Conservation (phyloP, 108 stramenopile genomes). For the Discostella pseudostelligera region DNA sequence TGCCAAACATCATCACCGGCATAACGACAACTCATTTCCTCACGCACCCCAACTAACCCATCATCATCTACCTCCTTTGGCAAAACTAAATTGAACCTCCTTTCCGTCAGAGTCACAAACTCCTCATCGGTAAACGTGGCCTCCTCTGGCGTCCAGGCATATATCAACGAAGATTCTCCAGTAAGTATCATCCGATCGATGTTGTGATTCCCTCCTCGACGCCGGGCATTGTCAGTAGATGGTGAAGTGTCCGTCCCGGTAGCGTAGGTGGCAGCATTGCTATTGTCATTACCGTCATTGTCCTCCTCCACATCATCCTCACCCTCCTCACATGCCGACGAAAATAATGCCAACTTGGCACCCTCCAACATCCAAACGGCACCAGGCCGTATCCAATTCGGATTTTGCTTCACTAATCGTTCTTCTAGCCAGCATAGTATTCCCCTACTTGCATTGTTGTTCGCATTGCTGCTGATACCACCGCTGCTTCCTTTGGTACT, state of each 20-base stretch:
- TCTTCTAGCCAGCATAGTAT: conserved; percentile 43
- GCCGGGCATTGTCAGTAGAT: conserved; percentile 27
- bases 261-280: background rate
- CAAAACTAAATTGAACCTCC: conserved; percentile 10
- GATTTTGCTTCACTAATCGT: conserved; percentile 35
- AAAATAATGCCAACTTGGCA: conserved; percentile 44
- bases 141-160: conserved; percentile 51
- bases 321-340: conserved; percentile 29
- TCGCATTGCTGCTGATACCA: background rate
- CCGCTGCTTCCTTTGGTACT: background rate
- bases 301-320: conserved; percentile 9
- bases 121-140: conserved; percentile 29
- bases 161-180: conserved; percentile 37
- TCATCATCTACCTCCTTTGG: background rate
- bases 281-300: conserved; percentile 1
- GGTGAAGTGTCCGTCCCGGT: conserved; percentile 16
- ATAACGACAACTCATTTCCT: background rate
- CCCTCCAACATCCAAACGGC: conserved; percentile 59
- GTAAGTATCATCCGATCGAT: conserved; percentile 47
- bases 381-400: conserved; percentile 50
- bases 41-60: background rate
- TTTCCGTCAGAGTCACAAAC: conserved; percentile 26
- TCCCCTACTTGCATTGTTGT: conserved; percentile 13
- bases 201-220: conserved; percentile 9
- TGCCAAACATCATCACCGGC: too few species aligned